These are phyloP conservation scores for Morella rubra DNA, from an alignment of 306 rosid genomes.

Conservation along the genomic window DNA sequence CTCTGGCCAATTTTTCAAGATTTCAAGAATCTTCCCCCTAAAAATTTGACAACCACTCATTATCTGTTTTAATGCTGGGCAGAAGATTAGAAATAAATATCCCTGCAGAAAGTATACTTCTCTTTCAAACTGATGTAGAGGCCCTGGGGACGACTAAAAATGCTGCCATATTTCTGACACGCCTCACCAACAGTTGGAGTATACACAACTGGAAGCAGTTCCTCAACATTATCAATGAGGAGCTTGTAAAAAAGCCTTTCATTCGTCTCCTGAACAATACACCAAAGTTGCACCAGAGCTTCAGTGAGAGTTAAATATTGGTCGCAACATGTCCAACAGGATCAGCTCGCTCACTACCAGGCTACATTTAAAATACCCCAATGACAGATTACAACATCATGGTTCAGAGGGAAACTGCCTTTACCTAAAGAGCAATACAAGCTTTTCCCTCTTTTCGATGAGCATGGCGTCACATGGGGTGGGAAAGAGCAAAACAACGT, in stretches of 20 bases:
- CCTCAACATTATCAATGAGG: constrained; percentile 86
- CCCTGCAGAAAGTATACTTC: constrained; percentile 45
- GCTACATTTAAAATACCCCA: not conserved
- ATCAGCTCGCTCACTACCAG: not conserved
- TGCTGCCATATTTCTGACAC: constrained; percentile 95
- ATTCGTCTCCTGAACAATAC: constrained; percentile 74
- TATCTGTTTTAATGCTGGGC: constrained; percentile 25
- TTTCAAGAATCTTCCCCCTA: constrained; percentile 94
- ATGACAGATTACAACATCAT: not conserved
- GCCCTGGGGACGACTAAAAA: constrained; percentile 92
- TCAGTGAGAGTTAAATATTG: not conserved
- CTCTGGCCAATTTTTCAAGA: constrained; percentile 91
- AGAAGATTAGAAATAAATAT: not conserved
- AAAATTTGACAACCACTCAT: constrained; percentile 29
- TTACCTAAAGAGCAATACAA: not conserved
- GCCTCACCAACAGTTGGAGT: constrained; percentile 99
- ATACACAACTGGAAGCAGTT: constrained; percentile 89
- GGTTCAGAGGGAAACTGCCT: not conserved
- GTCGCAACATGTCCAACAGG: not conserved
- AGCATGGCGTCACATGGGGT: not conserved
- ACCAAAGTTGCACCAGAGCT: constrained; percentile 19
- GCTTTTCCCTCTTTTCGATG: too few species aligned
- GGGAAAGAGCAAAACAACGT: not conserved
- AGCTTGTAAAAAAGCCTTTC: constrained; percentile 91
- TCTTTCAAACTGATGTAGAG: constrained; percentile 89